Evolutionary conservation across 805 yeast species (phyloP).

Genomic region (Candida gorgasii): DNA sequence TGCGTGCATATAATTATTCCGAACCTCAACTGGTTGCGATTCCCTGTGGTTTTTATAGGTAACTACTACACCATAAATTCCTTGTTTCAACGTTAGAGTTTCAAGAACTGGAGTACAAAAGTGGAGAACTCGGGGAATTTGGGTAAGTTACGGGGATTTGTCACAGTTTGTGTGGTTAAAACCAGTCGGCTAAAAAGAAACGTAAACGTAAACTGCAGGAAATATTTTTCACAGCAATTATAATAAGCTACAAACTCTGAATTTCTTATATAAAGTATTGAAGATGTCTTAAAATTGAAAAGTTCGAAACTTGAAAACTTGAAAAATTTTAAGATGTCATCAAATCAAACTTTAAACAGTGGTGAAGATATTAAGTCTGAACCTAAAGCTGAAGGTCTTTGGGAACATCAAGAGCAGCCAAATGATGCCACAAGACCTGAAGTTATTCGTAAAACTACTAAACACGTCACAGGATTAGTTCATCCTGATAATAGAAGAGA

Average conservation of each 20-base stretch:
- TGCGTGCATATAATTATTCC: conserved; percentile 5
- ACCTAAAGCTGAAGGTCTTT: conserved; percentile 11
- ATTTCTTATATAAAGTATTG: conserved; percentile 2
- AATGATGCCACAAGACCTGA: neutral
- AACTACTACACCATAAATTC: neutral
- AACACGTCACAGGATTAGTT: conserved; percentile 19
- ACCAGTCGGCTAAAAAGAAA: neutral
- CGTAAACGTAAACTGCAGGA: no score
- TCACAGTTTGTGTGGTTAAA: no score
- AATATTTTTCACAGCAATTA: conserved; percentile 4
- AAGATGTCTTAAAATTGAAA: neutral
- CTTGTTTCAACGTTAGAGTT: no score
- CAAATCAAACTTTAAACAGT: conserved; percentile 15
- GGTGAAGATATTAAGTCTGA: conserved; percentile 3
- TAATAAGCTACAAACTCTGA: neutral
- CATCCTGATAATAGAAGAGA: conserved; percentile 28
- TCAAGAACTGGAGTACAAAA: conserved; percentile 2
- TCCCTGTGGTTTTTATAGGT: neutral
- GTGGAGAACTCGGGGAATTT: conserved; percentile 4
- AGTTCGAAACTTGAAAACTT: no score
- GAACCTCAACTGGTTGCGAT: conserved; percentile 2
- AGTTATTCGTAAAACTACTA: conserved; percentile 10
- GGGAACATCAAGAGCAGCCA: conserved; percentile 11
- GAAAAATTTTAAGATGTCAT: conserved; percentile 14
- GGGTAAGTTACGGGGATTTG: neutral